Base-by-base conservation (phyloP, 371 early-diverging fungal species). In the Smittium mucronatum region DNA sequence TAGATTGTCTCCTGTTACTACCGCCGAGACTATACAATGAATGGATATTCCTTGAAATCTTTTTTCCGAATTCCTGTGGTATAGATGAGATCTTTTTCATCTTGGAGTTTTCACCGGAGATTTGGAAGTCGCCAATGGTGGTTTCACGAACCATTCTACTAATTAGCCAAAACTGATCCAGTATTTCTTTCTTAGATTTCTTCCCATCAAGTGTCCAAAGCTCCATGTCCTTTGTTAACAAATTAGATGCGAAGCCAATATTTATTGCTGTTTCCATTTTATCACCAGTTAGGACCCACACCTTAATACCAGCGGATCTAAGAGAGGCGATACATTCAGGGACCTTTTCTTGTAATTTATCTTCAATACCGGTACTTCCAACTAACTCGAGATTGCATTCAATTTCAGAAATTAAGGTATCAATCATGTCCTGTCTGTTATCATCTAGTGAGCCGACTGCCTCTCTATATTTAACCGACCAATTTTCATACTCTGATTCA, bases 241-340 rank as follows among this genome's bases (percentile, higher is more conserved):
- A 76, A 63, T 89, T 88, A 68, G 90, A 90, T 0, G 93, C 87
- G 77, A 94, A 95, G 0, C 95, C 97, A 76, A 97, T 93, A 78
- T 93, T 93, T 80, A 96, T 93, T n/a, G 99, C 99, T 0, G 99
- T 99, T 78, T 99, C 99, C 80, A 95, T 80, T 80, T 99, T 99
- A 80, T 99, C 99, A 60, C 99, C 99, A 1, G 99, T 99, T 67
- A 99, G 78, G 33, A 99, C 98, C 99, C 99, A 99, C 36, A 99
- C 86, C 76, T 93, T 93, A 75, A 99, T 94, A 0, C 98, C 98
- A 0, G 97, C 96, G 31, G 88, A 83, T 17, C 88, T 81, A 8
- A 99, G 82, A 2, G 87, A 80, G 26, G 86, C 88, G 61, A 99
- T 93, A 34, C 92, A 83, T n/a, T 94, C 88, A 0, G 95, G 93